phyloP scores from a whole-genome alignment of 306 rosid genomes.

The Ochetophila trinervis region DNA sequence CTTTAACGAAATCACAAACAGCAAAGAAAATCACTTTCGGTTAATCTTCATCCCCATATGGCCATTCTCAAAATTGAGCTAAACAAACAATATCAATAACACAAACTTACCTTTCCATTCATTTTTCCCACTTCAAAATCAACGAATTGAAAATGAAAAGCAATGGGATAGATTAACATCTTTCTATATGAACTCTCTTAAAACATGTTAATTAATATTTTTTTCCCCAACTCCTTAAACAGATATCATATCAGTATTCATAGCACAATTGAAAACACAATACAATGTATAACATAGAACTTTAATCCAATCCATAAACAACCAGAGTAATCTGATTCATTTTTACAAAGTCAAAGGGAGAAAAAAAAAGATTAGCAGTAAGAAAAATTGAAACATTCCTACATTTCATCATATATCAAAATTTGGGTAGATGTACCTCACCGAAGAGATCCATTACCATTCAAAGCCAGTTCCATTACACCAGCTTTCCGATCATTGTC shows the following conservation, averaged over 20 bases:
- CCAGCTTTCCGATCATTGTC: slow-evolving; percentile 29
- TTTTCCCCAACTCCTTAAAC: too few relatives aligned
- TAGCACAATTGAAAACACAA: background rate
- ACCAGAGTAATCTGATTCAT: slow-evolving; percentile 21
- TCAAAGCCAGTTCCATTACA: slow-evolving; percentile 37
- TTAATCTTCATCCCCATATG: background rate
- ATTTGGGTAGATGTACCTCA: slow-evolving; percentile 29
- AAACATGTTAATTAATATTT: too few relatives aligned
- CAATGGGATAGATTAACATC: too few relatives aligned
- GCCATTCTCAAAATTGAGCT: background rate
- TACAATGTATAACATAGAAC: slow-evolving; percentile 5
- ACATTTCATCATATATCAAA: slow-evolving; percentile 7
- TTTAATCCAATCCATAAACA: slow-evolving; percentile 20
- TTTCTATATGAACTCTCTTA: too few relatives aligned
- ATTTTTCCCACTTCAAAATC: too few relatives aligned
- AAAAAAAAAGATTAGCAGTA: background rate
- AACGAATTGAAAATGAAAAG: too few relatives aligned
- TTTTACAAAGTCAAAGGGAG: slow-evolving; percentile 14
- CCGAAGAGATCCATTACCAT: slow-evolving; percentile 47
- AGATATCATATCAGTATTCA: background rate
- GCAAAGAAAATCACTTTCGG: background rate
- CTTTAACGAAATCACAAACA: background rate
- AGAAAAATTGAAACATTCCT: background rate
- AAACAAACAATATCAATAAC: background rate
- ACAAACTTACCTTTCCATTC: too few relatives aligned